These are phyloP conservation scores for Phytophthora pinifolia DNA, from an alignment of 352 stramenopile genomes.

Conservation along the genomic window DNA sequence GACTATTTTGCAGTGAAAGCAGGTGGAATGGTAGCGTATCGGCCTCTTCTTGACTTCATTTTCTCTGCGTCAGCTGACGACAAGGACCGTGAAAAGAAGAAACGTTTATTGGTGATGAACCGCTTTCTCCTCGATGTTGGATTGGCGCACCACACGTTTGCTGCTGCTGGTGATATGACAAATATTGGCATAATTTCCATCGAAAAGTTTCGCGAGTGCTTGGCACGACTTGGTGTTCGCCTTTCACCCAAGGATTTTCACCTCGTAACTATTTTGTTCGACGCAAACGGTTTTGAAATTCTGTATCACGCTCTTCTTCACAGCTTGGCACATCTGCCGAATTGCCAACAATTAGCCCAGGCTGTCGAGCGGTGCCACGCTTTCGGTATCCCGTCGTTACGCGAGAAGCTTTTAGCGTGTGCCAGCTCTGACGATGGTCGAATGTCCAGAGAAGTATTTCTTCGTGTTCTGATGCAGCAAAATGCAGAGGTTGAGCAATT, in stretches of 20 bases:
- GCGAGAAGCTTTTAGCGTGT: conserved; percentile 38
- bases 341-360: conserved; percentile 22
- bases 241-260: conserved; percentile 42
- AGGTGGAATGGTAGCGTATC: conserved; percentile 38
- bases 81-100: conserved; percentile 27
- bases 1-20: conserved; percentile 42
- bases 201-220: conserved; percentile 41
- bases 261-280: conserved; percentile 51
- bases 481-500: conserved; percentile 30
- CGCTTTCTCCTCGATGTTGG: conserved; percentile 32
- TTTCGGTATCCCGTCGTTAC: conserved; percentile 42
- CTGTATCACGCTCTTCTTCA: conserved; percentile 55
- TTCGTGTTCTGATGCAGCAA: conserved; percentile 38
- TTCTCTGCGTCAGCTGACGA: conserved; percentile 41
- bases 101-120: conserved; percentile 29
- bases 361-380: conserved; percentile 35
- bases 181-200: conserved; percentile 40
- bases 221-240: conserved; percentile 39
- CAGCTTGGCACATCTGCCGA: conserved; percentile 28
- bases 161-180: conserved; percentile 50
- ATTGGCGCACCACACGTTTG: conserved; percentile 41
- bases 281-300: conserved; percentile 47
- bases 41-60: conserved; percentile 48
- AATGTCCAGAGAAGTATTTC: conserved; percentile 44
- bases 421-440: conserved; percentile 40